Evolutionary conservation across 305 asterid genomes (phyloP), one percentile per base, ranked within the genome.

Genomic region (Ilex paraguariensis): DNA sequence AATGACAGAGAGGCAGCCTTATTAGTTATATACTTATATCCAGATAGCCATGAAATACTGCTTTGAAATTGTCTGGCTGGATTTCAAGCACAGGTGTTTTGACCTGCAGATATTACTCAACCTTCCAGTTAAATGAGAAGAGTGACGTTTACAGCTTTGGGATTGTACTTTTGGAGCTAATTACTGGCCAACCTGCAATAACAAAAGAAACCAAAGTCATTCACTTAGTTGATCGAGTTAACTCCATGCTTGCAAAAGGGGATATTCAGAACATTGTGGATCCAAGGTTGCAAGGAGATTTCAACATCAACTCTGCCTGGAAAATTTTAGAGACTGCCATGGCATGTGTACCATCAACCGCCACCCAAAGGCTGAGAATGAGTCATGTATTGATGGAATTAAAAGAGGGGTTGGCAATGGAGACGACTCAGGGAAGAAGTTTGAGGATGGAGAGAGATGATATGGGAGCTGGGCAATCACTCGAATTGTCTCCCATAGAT

Each of bases 131-230:
- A 30, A 54, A 15, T 54, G 58, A 54, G 33, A 54, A 54, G 58
- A 54, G 58, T 14, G 33, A 54, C n/a, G 58, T 54, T 4, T 54
- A 54, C 32, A 54, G 58, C n/a, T 54, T 54, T 54, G 58, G 58
- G 8, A 54, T 54, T 15, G 58, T 54, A 15, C 32, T 54, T 15
- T 21, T 54, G 32, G 31, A 42, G 63, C 31, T 59, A 21, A 59
- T 42, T 15, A n/a, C 31, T n/a, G 63, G 63, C 31, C 63, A 39
- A 59, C 52, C 30, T 44, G 53, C 51, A 13, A n/a, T 59, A 15
- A 59, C 40, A 0, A 59, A 39, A 31, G 45, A 57, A 4, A 36
- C 42, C 6, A 21, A 21, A 21, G 28, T 21, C 28, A 36, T 36
- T 36, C 42, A 36, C 42, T 4, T 36, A 36, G 42, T 36, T 36